These are phyloP conservation scores for Polyrhizophydium stewartii DNA, from an alignment of 371 early-diverging fungal genomes.

Conservation along the genomic window DNA sequence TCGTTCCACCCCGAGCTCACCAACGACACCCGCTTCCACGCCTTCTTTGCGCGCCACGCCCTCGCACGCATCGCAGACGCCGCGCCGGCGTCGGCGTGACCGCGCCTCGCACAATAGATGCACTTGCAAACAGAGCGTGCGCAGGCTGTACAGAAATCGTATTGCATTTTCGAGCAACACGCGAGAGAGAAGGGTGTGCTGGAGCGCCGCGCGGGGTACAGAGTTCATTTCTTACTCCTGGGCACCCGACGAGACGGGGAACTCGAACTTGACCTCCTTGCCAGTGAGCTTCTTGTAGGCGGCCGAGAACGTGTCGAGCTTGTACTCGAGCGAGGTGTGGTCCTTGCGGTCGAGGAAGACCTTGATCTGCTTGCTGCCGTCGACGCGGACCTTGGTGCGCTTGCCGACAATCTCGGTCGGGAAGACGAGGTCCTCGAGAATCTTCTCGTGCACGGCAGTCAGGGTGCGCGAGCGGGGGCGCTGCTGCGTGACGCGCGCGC, in stretches of 20 bases:
- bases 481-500: constrained; percentile 80
- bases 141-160: too few species aligned
- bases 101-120: too few species aligned
- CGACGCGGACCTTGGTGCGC: constrained; percentile 92
- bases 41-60: constrained; percentile 59
- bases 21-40: constrained; percentile 76
- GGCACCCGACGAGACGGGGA: constrained; percentile 47
- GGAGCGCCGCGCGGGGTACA: too few species aligned
- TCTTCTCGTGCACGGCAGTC: constrained; percentile 92
- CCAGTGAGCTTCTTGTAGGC: constrained; percentile 94
- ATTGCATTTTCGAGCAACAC: too few species aligned
- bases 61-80: too few species aligned
- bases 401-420: constrained; percentile 97
- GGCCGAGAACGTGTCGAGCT: constrained; percentile 94
- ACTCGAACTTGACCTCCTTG: constrained; percentile 96
- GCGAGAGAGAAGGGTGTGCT: too few species aligned
- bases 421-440: constrained; percentile 95
- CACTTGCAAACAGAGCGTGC: too few species aligned
- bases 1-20: constrained; percentile 96
- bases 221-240: constrained; percentile 30
- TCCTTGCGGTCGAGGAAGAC: constrained; percentile 96
- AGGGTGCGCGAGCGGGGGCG: constrained; percentile 95
- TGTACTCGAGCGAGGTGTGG: constrained; percentile 93
- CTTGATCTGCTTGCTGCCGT: constrained; percentile 92
- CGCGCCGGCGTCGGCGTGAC: too few species aligned